phyloP scores from a whole-genome alignment of 2,329 filamentous ascomycete genomes.

The Cladophialophora psammophila region DNA sequence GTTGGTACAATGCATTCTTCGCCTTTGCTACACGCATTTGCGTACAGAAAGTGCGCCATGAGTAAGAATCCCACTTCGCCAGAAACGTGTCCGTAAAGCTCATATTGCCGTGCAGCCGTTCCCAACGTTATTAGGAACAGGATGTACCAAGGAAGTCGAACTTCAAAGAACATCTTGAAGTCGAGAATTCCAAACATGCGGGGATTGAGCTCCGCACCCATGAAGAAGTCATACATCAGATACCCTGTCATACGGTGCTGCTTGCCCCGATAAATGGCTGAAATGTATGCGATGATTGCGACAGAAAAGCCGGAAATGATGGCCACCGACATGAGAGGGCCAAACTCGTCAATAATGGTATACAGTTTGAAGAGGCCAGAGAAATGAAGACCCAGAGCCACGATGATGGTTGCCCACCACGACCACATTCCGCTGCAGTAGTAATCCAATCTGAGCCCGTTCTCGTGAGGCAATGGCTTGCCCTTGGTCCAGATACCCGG shows the following conservation, averaged over 20 bases:
- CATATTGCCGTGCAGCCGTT: slow-evolving; percentile 81
- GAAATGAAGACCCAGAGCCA: slow-evolving; percentile 77
- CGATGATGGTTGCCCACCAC: slow-evolving; percentile 82
- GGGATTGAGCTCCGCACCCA: slow-evolving; percentile 87
- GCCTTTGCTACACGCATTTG: slow-evolving; percentile 89
- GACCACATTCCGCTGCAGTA: slow-evolving; percentile 91
- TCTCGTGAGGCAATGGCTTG: slow-evolving; percentile 82
- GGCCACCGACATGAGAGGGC: slow-evolving; percentile 87
- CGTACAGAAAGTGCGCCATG: slow-evolving; percentile 90
- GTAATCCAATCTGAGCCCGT: slow-evolving; percentile 86
- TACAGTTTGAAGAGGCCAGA: slow-evolving; percentile 87
- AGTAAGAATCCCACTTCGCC: slow-evolving; percentile 84
- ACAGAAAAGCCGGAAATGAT: slow-evolving; percentile 90
- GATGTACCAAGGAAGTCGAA: slow-evolving; percentile 91
- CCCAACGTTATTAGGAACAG: slow-evolving; percentile 79
- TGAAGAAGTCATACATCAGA: slow-evolving; percentile 86
- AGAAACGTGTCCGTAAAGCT: slow-evolving; percentile 83
- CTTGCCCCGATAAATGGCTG: slow-evolving; percentile 78
- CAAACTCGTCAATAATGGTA: slow-evolving; percentile 93
- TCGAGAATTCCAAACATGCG: slow-evolving; percentile 83
- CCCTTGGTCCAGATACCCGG: slow-evolving; percentile 89
- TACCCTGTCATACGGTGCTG: slow-evolving; percentile 91
- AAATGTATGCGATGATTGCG: slow-evolving; percentile 83
- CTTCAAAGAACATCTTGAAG: slow-evolving; percentile 96
- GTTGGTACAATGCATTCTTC: slow-evolving; percentile 90